Evolutionary conservation across 768 basidiomycete species (phyloP).

Genomic region (Pleurotus eryngii): DNA sequence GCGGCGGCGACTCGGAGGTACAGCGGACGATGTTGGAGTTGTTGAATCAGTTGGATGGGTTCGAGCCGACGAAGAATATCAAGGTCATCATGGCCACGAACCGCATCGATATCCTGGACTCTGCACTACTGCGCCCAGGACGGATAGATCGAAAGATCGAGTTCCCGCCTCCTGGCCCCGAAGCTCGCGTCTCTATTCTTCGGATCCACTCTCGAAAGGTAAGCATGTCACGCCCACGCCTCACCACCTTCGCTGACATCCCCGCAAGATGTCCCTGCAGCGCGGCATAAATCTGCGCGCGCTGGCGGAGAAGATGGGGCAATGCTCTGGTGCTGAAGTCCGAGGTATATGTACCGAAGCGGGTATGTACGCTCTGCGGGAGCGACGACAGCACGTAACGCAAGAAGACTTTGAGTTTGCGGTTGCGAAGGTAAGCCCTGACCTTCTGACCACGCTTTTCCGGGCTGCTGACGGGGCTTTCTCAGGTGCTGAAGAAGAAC

Average conservation of each 20-base stretch:
- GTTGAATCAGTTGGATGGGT: conserved; percentile 85
- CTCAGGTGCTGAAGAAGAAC: too few species aligned
- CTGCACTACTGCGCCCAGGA: conserved; percentile 88
- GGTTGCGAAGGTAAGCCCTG: too few species aligned
- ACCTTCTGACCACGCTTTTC: neutral
- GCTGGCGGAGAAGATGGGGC: conserved; percentile 96
- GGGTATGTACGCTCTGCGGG: conserved; percentile 19
- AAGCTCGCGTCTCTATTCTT: conserved; percentile 94
- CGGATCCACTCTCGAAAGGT: conserved; percentile 96
- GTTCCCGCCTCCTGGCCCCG: conserved; percentile 96
- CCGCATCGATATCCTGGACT: conserved; percentile 95
- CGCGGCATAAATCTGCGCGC: conserved; percentile 95
- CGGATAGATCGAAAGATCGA: conserved; percentile 97
- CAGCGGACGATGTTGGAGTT: conserved; percentile 90
- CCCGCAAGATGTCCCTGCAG: conserved; percentile 89
- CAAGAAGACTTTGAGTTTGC: too few species aligned
- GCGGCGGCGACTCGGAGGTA: conserved; percentile 85
- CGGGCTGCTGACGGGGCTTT: too few species aligned
- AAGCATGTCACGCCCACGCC: conserved; percentile 3
- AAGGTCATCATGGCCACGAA: conserved; percentile 97
- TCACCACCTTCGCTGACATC: neutral
- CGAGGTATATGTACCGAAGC: conserved; percentile 97
- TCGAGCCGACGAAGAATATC: conserved; percentile 97
- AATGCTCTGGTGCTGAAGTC: conserved; percentile 97
- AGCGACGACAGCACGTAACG: too few species aligned